Evolutionary conservation across 2,329 filamentous ascomycete species (phyloP).

Genomic region (Diaporthe ampelina): DNA sequence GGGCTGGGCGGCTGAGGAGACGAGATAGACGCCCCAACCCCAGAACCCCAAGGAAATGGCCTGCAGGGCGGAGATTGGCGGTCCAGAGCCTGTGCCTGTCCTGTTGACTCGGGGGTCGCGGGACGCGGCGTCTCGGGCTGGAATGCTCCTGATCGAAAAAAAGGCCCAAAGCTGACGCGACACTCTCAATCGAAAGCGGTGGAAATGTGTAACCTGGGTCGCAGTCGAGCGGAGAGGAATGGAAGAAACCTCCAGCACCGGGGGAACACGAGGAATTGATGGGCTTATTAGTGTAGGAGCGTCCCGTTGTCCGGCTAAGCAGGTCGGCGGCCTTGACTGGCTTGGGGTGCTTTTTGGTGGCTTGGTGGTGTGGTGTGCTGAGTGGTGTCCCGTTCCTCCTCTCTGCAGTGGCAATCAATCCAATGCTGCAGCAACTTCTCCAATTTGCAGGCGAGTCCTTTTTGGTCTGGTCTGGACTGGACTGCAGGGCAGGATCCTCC

Average conservation of each 20-base stretch:
- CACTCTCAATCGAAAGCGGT: constrained; percentile 9
- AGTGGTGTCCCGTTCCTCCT: constrained; percentile 9
- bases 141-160: constrained; percentile 33
- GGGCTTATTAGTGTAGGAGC: constrained; percentile 7
- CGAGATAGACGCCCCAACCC: constrained; percentile 41
- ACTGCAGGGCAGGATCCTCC: constrained; percentile 16
- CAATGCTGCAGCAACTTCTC: constrained; percentile 6
- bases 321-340: constrained; percentile 21
- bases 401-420: constrained; percentile 29
- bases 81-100: constrained; percentile 25
- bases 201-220: neutral
- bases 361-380: constrained; percentile 18
- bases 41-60: constrained; percentile 11
- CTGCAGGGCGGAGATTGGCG: constrained; percentile 29
- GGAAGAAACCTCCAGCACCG: neutral
- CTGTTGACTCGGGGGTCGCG: constrained; percentile 9
- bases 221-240: constrained; percentile 33
- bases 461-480: constrained; percentile 1
- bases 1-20: constrained; percentile 37
- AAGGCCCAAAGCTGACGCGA: constrained; percentile 24
- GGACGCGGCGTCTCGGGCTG: constrained; percentile 24
- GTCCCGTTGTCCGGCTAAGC: constrained; percentile 21
- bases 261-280: constrained; percentile 20
- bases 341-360: constrained; percentile 22
- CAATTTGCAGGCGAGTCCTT: constrained; percentile 15